A percentile compares a stretch with the other conserved stretches of the same genome.
Conservation (phyloP, 192 early-diverging fungal genomes). For the Coemansia biformis region DNA sequence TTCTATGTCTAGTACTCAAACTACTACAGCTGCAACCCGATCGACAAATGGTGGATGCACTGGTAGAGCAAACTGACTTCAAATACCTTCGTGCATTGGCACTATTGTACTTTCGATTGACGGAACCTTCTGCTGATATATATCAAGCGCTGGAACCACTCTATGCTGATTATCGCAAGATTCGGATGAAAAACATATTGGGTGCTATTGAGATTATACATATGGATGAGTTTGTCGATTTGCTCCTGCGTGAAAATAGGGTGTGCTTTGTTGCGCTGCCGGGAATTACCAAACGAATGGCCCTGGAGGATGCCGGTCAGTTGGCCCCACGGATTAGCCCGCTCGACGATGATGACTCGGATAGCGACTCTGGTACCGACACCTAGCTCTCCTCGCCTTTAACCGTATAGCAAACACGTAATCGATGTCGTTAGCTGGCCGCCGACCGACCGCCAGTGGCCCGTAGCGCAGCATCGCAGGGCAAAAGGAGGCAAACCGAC, state of each 20-base stretch:
- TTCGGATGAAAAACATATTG: conserved; percentile 50
- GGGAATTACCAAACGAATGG: conserved; percentile 66
- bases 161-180: conserved; percentile 79
- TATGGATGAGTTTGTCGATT: conserved; percentile 92
- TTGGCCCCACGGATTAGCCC: conserved; percentile 74
- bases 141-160: conserved; percentile 84
- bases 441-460: too few relatives aligned
- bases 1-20: conserved; percentile 83
- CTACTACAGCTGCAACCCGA: conserved; percentile 91
- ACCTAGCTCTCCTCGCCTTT: too few relatives aligned
- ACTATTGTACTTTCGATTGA: conserved; percentile 84
- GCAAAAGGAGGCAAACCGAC: too few relatives aligned
- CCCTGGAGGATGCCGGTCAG: conserved; percentile 80
- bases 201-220: conserved; percentile 53
- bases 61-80: conserved; percentile 75
- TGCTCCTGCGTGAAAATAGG: conserved; percentile 68
- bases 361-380: conserved; percentile 18
- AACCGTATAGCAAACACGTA: background rate
- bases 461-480: too few relatives aligned
- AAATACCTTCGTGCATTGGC: conserved; percentile 90
- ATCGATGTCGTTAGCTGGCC: too few relatives aligned
- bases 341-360: conserved; percentile 53
- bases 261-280: conserved; percentile 91
- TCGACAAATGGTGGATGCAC: conserved; percentile 76
- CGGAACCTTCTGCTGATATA: conserved; percentile 65